Conservation (phyloP, 2,329 filamentous ascomycete species). For the Magnaporthiopsis incrustans region DNA sequence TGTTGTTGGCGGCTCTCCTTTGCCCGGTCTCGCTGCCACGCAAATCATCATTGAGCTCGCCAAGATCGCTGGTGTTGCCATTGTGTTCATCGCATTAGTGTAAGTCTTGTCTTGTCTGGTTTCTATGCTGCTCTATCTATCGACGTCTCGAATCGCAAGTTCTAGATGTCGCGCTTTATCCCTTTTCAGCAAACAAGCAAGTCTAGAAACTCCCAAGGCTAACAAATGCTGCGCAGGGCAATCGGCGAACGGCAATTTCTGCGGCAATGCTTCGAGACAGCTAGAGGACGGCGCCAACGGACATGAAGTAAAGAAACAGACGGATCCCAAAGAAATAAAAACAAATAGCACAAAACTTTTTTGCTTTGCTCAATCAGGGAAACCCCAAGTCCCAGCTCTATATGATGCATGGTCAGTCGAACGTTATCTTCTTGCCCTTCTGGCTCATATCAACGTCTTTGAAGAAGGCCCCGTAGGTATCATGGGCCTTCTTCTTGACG, state of each 20-base stretch:
- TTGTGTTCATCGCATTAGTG: constrained; percentile 48
- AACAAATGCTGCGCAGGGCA: constrained; percentile 29
- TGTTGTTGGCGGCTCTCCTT: background rate
- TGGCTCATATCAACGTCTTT: constrained; percentile 81
- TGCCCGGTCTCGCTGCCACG: background rate
- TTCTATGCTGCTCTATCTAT: background rate
- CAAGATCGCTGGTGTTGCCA: constrained; percentile 40
- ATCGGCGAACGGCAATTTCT: constrained; percentile 48
- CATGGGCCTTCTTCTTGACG: constrained; percentile 97
- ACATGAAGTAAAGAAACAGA: background rate
- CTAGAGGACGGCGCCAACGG: constrained; percentile 23
- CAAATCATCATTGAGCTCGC: constrained; percentile 28
- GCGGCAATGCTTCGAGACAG: constrained; percentile 37
- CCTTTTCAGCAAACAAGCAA: background rate
- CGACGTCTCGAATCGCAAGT: background rate
- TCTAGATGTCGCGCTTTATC: constrained; percentile 2
- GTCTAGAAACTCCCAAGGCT: background rate
- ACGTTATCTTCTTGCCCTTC: constrained; percentile 85
- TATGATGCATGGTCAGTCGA: constrained; percentile 45
- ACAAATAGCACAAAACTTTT: background rate
- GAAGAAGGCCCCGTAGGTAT: constrained; percentile 91
- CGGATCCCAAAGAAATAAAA: background rate
- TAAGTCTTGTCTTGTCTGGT: constrained; percentile 35
- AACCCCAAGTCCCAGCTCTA: background rate
- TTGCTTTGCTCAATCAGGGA: background rate